These are phyloP conservation scores for Neonectria magnoliae DNA, from an alignment of 2,329 filamentous ascomycete species.

Conservation along the genomic window DNA sequence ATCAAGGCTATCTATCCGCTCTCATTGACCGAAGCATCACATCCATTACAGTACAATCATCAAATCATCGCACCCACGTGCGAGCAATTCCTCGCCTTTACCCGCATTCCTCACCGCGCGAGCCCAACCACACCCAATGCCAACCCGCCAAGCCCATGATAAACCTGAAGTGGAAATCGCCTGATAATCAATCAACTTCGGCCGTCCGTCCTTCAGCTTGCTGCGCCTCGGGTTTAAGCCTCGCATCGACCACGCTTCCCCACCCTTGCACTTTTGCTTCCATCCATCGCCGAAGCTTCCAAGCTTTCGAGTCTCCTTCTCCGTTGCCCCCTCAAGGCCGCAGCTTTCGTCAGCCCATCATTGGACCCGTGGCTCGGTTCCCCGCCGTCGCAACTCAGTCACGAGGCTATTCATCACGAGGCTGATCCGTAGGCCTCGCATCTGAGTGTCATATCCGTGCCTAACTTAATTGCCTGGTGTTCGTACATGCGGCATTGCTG, in stretches of 20 bases:
- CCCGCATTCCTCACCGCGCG: not conserved
- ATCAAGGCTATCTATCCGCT: not conserved
- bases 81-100: not conserved
- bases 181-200: not conserved
- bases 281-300: not conserved
- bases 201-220: not conserved
- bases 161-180: constrained; percentile 1
- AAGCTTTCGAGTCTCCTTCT: not conserved
- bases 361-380: not conserved
- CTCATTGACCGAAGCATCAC: not conserved
- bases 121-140: not conserved
- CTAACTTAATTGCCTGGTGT: too few relatives aligned
- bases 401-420: not conserved
- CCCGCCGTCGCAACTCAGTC: not conserved
- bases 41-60: not conserved
- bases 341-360: not conserved
- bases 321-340: not conserved
- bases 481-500: too few relatives aligned
- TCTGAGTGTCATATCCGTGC: not conserved
- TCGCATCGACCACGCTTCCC: not conserved
- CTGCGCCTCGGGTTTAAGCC: not conserved
- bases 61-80: not conserved
- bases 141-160: too few relatives aligned
- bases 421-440: not conserved
- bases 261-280: too few relatives aligned